These are phyloP conservation scores for Aspergillus brasiliensis DNA, from an alignment of 2,329 filamentous ascomycete genomes.

Conservation along the genomic window DNA sequence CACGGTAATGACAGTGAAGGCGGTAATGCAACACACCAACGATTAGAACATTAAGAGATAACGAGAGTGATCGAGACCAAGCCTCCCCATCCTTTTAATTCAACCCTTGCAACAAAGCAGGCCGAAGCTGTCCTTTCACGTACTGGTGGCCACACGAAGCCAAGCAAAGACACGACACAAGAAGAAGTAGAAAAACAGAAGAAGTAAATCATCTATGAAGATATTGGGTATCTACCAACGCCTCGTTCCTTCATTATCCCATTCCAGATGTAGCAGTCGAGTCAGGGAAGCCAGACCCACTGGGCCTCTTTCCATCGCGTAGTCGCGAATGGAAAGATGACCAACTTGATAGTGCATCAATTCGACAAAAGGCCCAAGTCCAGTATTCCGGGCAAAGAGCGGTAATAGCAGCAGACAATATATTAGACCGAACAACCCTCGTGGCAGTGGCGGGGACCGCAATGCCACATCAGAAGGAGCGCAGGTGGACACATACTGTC, in stretches of 20 bases:
- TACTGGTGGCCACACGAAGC: background rate
- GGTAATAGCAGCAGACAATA: slow-evolving; percentile 26
- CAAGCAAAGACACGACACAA: slow-evolving; percentile 19
- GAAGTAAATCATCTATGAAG: slow-evolving; percentile 35
- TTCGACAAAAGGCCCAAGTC: slow-evolving; percentile 36
- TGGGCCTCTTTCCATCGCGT: slow-evolving; percentile 22
- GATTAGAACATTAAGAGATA: slow-evolving; percentile 2
- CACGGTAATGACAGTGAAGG: slow-evolving; percentile 5
- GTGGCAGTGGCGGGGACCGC: slow-evolving; percentile 21
- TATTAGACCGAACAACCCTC: slow-evolving; percentile 20
- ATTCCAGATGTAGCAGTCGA: slow-evolving; percentile 31
- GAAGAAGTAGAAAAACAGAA: slow-evolving; percentile 23
- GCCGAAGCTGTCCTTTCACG: slow-evolving; percentile 1
- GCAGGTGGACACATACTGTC: slow-evolving; percentile 30
- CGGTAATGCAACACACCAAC: slow-evolving; percentile 8
- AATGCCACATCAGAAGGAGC: slow-evolving; percentile 27
- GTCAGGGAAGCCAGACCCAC: slow-evolving; percentile 26
- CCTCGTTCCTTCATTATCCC: slow-evolving; percentile 45
- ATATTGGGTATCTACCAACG: slow-evolving; percentile 48
- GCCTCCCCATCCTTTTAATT: background rate
- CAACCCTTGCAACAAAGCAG: background rate
- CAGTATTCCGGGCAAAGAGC: slow-evolving; percentile 32
- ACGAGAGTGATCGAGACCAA: slow-evolving; percentile 9
- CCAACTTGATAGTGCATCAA: slow-evolving; percentile 30
- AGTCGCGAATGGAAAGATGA: slow-evolving; percentile 21